Evolutionary conservation across 2,329 filamentous ascomycete genomes (phyloP), one percentile per base, ranked within the genome.

Genomic region (Diaporthe humulicola): DNA sequence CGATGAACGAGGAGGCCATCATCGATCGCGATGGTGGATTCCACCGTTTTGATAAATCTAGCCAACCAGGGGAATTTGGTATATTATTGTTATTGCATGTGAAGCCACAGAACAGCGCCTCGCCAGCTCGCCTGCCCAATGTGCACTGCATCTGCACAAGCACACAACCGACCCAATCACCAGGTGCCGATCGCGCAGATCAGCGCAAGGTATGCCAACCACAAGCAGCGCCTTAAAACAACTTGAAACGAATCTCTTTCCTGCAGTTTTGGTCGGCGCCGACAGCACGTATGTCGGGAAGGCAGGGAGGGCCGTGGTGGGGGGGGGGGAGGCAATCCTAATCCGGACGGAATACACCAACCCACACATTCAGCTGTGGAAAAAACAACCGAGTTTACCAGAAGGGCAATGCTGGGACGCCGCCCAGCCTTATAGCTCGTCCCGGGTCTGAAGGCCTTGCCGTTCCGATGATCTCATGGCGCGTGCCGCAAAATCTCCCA

Each of bases 131-230:
- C 30, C 48, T 36, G 22, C 14, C 33, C 28, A 17, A 6, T 14
- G 19, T 67, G 61, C 30, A 52, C 45, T 38, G 45, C 61, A 33
- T 52, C 45, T 67, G 61, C 61, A 67, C 45, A 28, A 52, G 45
- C 45, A 52, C n/a, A 67, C 19, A 67, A 8, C 45, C 61, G 61
- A 38, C 61, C 61, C 45, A 67, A 67, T 67, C 61, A 67, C 64
- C 60, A 38, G 45, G 30, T 54, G 64, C 64, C 48, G 64, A 69
- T 69, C 64, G 64, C 48, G 48, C 48, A 69, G 45, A 69, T 69
- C 38, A 28, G 64, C 64, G 48, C 64, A 38, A 69, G 64, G 64
- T 40, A 54, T 54, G 64, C 45, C n/a, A 66, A 33, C 40, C 60
- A 33, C 40, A 66, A 30, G 48, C 48, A 25, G 48, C 58, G 60